These are phyloP conservation scores for Lachnum nothofagi DNA, from an alignment of 2,329 filamentous ascomycete genomes.

Conservation along the genomic window DNA sequence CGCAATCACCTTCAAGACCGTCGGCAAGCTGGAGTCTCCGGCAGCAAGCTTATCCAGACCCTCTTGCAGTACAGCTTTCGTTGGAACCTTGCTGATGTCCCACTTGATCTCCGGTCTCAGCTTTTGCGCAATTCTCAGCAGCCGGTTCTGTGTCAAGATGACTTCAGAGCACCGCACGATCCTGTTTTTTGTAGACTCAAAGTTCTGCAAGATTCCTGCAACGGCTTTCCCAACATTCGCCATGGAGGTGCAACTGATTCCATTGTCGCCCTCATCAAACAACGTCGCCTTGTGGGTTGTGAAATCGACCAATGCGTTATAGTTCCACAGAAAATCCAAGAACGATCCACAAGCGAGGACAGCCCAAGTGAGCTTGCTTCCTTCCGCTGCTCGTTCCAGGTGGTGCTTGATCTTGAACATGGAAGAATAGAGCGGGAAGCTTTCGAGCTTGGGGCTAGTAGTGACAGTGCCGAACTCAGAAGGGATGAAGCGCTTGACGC, in stretches of 20 bases:
- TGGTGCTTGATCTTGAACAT: constrained; percentile 18
- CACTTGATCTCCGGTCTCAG: constrained; percentile 23
- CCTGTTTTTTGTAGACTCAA: constrained; percentile 26
- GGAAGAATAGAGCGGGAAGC: constrained; percentile 12
- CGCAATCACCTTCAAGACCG: constrained; percentile 28
- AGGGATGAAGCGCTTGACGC: constrained; percentile 57
- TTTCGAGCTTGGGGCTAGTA: constrained; percentile 10
- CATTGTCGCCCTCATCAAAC: constrained; percentile 45
- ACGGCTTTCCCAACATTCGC: constrained; percentile 33
- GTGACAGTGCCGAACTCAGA: constrained; percentile 46
- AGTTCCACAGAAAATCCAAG: constrained; percentile 49
- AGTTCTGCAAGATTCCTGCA: constrained; percentile 34
- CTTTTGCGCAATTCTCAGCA: constrained; percentile 12
- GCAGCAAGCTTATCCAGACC: constrained; percentile 13
- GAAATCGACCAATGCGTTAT: constrained; percentile 41
- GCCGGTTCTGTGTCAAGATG: constrained; percentile 19
- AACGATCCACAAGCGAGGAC: constrained; percentile 49
- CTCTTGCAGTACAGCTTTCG: constrained; percentile 14
- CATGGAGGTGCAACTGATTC: constrained; percentile 25
- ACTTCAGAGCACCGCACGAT: constrained; percentile 15
- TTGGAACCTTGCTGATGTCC: constrained; percentile 17
- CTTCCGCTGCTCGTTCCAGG: constrained; percentile 15
- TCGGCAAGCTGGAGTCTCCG: constrained; percentile 30
- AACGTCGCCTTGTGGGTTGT: constrained; percentile 37
- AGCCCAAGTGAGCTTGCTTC: constrained; percentile 47